Conservation (phyloP, 768 basidiomycete genomes). For the Collybia nuda region DNA sequence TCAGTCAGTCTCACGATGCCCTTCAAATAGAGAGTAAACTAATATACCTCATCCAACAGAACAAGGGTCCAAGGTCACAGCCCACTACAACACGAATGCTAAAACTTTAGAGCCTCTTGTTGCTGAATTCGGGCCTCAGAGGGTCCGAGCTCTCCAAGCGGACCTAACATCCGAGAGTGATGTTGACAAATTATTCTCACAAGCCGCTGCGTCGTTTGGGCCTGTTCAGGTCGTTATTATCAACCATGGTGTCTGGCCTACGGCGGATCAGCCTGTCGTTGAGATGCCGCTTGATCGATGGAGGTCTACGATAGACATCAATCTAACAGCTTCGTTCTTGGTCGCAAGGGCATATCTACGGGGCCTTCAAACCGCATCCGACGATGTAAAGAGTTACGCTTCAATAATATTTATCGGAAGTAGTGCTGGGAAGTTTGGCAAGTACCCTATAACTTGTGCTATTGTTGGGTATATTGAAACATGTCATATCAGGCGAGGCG, state of each 20-base stretch:
- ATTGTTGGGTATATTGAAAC: neutral
- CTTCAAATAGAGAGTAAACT: neutral
- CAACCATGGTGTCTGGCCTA: conserved; percentile 59
- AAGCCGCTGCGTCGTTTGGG: conserved; percentile 37
- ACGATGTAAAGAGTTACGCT: conserved; percentile 51
- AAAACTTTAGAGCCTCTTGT: conserved; percentile 40
- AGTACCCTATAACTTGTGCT: neutral
- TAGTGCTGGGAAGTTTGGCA: conserved; percentile 70
- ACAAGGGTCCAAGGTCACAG: conserved; percentile 70
- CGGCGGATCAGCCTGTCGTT: conserved; percentile 46
- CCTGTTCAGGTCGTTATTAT: conserved; percentile 58
- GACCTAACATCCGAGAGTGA: conserved; percentile 59
- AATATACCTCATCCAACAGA: conserved; percentile 34
- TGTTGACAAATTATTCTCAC: conserved; percentile 50
- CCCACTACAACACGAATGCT: conserved; percentile 63
- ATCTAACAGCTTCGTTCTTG: conserved; percentile 69
- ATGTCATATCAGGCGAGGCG: conserved; percentile 40
- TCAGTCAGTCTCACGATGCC: conserved; percentile 36
- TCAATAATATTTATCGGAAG: conserved; percentile 69
- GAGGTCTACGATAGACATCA: conserved; percentile 59
- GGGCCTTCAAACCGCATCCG: conserved; percentile 36
- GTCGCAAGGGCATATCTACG: conserved; percentile 62
- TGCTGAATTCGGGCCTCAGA: conserved; percentile 30
- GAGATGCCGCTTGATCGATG: conserved; percentile 64
- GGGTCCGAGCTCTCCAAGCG: conserved; percentile 45